phyloP scores from a whole-genome alignment of 2,329 filamentous ascomycete species.

The Xylaria sp. region DNA sequence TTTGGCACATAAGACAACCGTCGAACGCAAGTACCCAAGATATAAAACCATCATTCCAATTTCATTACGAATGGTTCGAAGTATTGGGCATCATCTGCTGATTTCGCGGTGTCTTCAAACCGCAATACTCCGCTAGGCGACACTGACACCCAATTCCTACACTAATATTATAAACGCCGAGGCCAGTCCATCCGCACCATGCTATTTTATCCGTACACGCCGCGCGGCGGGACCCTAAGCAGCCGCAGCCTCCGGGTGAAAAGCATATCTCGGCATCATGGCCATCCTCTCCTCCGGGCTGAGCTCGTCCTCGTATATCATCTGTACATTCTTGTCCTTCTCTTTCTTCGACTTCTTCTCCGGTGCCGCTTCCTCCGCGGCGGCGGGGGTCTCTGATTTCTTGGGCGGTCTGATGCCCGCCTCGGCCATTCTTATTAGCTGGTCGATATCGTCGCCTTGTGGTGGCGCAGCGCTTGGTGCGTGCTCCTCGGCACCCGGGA shows the following conservation, averaged over 20 bases:
- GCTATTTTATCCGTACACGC: slow-evolving; percentile 21
- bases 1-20: not conserved
- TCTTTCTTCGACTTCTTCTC: slow-evolving; percentile 76
- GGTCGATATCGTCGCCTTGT: slow-evolving; percentile 70
- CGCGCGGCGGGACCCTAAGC: slow-evolving; percentile 3
- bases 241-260: slow-evolving; percentile 57
- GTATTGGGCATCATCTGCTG: not conserved
- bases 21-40: not conserved
- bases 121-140: not conserved
- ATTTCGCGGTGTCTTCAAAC: not conserved
- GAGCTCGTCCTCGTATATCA: slow-evolving; percentile 84
- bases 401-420: slow-evolving; percentile 64
- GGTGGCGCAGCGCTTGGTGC: slow-evolving; percentile 56
- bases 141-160: not conserved
- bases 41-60: slow-evolving; percentile 4
- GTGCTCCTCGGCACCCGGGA: slow-evolving; percentile 60
- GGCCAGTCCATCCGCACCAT: not conserved
- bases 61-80: not conserved
- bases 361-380: slow-evolving; percentile 55
- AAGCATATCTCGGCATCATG: slow-evolving; percentile 78
- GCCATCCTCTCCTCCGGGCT: slow-evolving; percentile 94
- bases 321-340: slow-evolving; percentile 72
- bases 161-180: slow-evolving; percentile 2
- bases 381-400: slow-evolving; percentile 50
- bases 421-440: slow-evolving; percentile 72